A percentile compares a stretch with the other conserved stretches of the same genome.
Conservation (phyloP, 2,329 filamentous ascomycete genomes). For the Thelonectria olida region DNA sequence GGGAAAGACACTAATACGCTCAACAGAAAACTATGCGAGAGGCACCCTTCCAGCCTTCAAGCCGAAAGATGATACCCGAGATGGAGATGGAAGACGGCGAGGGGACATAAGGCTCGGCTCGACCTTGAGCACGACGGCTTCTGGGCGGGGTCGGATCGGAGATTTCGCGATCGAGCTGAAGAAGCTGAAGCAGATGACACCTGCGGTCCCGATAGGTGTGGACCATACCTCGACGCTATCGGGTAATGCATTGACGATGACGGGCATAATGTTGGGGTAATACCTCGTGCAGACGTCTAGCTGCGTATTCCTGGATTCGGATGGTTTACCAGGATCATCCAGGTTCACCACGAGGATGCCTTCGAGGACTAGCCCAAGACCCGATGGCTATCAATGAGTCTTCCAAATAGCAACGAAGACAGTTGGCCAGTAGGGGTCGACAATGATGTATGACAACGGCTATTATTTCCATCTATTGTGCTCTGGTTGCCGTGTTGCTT, state of each 20-base stretch:
- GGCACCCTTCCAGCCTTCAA: too few species aligned
- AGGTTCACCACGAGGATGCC: constrained; percentile 6
- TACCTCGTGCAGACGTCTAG: constrained; percentile 4
- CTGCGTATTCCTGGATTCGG: neutral
- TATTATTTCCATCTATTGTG: too few species aligned
- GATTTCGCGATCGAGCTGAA: constrained; percentile 11
- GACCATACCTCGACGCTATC: constrained; percentile 14
- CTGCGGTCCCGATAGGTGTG: constrained; percentile 8
- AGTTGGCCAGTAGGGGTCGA: neutral
- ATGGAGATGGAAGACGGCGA: too few species aligned
- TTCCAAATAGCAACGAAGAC: too few species aligned
- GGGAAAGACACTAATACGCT: too few species aligned
- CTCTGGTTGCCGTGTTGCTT: too few species aligned
- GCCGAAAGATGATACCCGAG: too few species aligned
- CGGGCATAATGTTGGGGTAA: constrained; percentile 7
- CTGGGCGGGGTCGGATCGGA: constrained; percentile 3
- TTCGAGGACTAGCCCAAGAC: neutral
- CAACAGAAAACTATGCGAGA: too few species aligned
- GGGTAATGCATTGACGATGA: constrained; percentile 9
- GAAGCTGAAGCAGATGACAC: constrained; percentile 10
- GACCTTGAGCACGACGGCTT: neutral
- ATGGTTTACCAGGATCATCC: neutral
- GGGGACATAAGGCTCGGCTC: too few species aligned
- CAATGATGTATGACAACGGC: too few species aligned
- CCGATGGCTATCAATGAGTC: neutral